Percentiles rank a stretch among this genome's conserved stretches.
These are phyloP conservation scores for Pyrenochaeta sp. DNA, from an alignment of 2,329 filamentous ascomycete species.

Conservation along the genomic window DNA sequence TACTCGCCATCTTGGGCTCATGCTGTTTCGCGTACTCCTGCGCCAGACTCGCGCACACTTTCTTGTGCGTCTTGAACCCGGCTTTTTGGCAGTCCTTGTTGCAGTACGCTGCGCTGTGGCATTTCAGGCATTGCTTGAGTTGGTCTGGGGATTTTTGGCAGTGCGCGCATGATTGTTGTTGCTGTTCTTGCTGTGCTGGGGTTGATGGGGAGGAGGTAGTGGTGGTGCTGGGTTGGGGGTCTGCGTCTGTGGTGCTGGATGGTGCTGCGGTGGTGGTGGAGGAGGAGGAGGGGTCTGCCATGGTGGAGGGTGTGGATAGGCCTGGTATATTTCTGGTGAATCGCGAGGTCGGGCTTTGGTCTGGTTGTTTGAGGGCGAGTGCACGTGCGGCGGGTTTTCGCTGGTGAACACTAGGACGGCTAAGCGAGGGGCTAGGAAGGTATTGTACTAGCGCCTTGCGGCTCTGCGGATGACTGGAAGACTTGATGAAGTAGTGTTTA, in stretches of 20 bases:
- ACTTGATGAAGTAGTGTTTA: no score
- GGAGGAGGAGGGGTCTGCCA: background rate
- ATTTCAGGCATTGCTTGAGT: slow-evolving; percentile 49
- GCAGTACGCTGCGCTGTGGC: slow-evolving; percentile 50
- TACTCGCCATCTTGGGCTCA: slow-evolving; percentile 49
- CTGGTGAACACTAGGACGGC: no score
- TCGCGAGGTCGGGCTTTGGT: no score
- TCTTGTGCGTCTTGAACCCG: slow-evolving; percentile 50
- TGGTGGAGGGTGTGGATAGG: no score
- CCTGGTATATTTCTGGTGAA: no score
- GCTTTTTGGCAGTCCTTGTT: slow-evolving; percentile 52
- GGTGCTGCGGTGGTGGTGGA: background rate
- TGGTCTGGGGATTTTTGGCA: slow-evolving; percentile 26
- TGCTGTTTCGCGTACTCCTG: slow-evolving; percentile 49
- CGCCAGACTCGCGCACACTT: slow-evolving; percentile 47
- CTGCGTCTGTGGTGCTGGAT: background rate
- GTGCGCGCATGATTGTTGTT: slow-evolving; percentile 28
- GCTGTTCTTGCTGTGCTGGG: slow-evolving; percentile 2
- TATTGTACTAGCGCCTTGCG: no score
- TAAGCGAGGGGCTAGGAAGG: no score
- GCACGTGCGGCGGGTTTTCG: no score
- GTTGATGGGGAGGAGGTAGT: slow-evolving; percentile 20
- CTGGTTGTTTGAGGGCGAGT: no score
- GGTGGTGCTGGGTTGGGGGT: background rate
- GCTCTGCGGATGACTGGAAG: no score